Evolutionary conservation across 2,329 filamentous ascomycete genomes (phyloP), one percentile per base, ranked within the genome.

Genomic region (Mycocentrospora acerina): DNA sequence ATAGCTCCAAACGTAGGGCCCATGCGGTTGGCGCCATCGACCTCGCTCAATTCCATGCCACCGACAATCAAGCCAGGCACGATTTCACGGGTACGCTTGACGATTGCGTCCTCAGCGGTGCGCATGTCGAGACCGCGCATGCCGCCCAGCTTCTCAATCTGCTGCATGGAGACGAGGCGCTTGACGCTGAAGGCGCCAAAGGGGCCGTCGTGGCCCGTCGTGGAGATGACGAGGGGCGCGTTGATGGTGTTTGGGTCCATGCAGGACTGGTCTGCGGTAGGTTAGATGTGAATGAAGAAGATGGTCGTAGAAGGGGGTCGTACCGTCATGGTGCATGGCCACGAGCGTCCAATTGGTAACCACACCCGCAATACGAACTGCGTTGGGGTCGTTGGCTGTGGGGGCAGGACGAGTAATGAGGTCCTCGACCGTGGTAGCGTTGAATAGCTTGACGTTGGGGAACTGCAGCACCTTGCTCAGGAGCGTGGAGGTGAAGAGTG

Each of bases 191-290:
- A 96, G 33, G 90, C 90, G 31, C 90, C 90, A 65, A 95, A 94
- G 12, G 90, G 90, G 31, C 81, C 90, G 53, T 96, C 90, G 60
- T 96, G 90, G 34, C 90, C 90, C 0, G 90, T 95, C 16, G 90
- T 95, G 41, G 84, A 89, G 73, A 96, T 86, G 62, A 95, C 76
- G 42, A 95, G 70, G 1, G 90, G 89, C 0, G 89, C 88, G 64
- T 95, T 95, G 79, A 95, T 95, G 59, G 90, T 95, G 80, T 93
- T 95, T 54, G 90, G 90, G 68, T 95, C 90, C 90, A 95, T 95
- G 84, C 90, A 95, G 46, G 82, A 87, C 74, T 95, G 89, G 66
- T 91, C 86, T 64, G 90, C 39, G 46, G 18, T 44, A 36, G 11
- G 32, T 51, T 35, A 51, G 44, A 28, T 29, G 15, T 15, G 25